Evolutionary conservation across 2,329 filamentous ascomycete species (phyloP), one percentile per base, ranked within the genome.

Genomic region (Fusarium sp.): DNA sequence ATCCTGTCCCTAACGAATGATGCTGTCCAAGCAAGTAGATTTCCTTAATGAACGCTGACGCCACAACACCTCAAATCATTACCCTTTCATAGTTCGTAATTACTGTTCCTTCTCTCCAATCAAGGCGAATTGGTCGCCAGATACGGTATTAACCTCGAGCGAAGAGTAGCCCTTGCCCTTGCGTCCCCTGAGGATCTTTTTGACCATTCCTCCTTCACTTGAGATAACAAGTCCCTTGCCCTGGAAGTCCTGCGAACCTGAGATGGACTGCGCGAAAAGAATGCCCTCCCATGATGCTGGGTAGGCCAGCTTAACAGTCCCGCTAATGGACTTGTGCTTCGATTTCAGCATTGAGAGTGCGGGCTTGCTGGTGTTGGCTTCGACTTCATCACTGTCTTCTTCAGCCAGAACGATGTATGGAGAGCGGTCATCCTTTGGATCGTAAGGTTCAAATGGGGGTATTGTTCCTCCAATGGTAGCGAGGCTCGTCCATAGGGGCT

Each of bases 281-380:
- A 67, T 65, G 15, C 86, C 86, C 65, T 82, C 81, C 86, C 85
- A 88, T 4, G 79, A 76, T 22, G 70, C 71, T 1, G 86, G 85
- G 66, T 85, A 87, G 17, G 50, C 62, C 22, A 87, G 75, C 15
- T 68, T 71, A 47, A 86, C 68, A 32, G 71, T 48, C 8, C 83
- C 84, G 54, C 82, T 84, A 11, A 83, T 79, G 40, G 81, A 80
- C 22, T 62, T 75, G 75, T 88, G 84, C 8, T 69, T 65, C 4
- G 81, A 79, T 35, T 75, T 68, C 6, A 88, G 74, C 30, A 75
- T 72, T 47, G 75, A 69, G 72, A 83, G 58, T 25, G 71, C 65
- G 15, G 73, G 66, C 37, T 55, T 52, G 32, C 39, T 25, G 33
- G 45, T 20, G 58, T 20, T 30, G 22, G 47, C 47, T 32, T 48